Evolutionary conservation across 176 grass and related monocot species (phyloP), one percentile per base, ranked within the genome.

Genomic region (Ampelocalamus luodianensis): DNA sequence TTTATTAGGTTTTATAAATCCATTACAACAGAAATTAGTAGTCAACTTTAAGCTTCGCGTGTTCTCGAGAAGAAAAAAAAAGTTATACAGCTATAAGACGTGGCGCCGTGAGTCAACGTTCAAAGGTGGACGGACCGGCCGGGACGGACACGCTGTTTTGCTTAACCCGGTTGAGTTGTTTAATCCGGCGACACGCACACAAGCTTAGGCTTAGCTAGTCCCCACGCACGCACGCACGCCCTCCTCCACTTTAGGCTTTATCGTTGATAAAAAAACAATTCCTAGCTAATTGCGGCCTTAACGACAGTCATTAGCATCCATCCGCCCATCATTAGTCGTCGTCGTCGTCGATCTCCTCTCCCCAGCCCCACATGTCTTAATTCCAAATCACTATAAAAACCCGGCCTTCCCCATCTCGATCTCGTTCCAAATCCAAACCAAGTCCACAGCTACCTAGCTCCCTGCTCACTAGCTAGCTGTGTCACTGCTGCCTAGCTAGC

Each of bases 241-340:
- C 80, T 79, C 87, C 86, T 88, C 81, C 87, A 75, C 82, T 85
- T 61, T 14, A 78, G 69, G 39, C 76, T 75, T 68, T 74, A 51
- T 8, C 5, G 32, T 34, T 2, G 3, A 34, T 34, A 2, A 34
- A 34, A 81, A 45, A 66, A 32, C 37, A 24, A n/a, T 38, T 38
- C 46, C 53, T 75, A 36, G 82, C 71, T 26, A 56, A 75, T 48
- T 81, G 48, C 69, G 69, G 78, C 85, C 24, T 9, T n/a, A 55
- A 23, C 45, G 45, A 56, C 53, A 23, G 17, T 56, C 49, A 58
- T n/a, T 39, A 58, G 51, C 32, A 14, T 8, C 49, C 70, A 4
- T 68, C 36, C 71, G 2, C 26, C 16, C 50, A 12, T 54, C 72
- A 53, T 53, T 34, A 74, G 43, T 44, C 29, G 37, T 48, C 22